Evolutionary conservation across 164 flowering plant genomes (phyloP), one percentile per base, ranked within the genome.

Genomic region (Akebia trifoliata): DNA sequence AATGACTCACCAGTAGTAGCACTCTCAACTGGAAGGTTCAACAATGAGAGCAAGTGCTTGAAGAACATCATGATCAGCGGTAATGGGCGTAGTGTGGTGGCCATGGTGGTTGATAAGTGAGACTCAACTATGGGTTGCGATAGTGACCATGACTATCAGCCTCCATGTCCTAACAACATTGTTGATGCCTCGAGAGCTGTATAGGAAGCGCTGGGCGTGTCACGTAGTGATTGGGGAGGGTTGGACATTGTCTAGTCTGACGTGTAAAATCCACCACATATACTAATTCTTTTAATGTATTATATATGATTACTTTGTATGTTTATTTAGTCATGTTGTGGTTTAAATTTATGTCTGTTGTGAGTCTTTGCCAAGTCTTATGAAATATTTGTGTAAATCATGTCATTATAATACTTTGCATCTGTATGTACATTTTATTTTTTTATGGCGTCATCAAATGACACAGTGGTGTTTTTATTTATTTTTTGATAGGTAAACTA

Each of bases 71-170:
- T 34, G 15, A 68, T 71, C 11, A 46, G 18, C 39, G 73, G 42
- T 11, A 69, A 72, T 49, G 70, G 67, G 35, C 48, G 39, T 7
- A 71, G 66, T 11, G 66, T 61, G 5, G 47, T n/a, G 24, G 73
- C 73, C 2, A 64, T 31, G 73, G 74, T 66, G 29, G 71, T 71
- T 3, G 74, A 71, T 40, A 71, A 71, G 60, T 71, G 75, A 47
- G 75, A 71, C 50, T 71, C 69, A 1, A 63, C 68, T 0, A 40
- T 52, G 62, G 75, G 71, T 7, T 67, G 75, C 49, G 71, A 63
- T 30, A 29, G 5, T 6, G 61, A 54, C 17, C 66, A 70, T 52
- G 74, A 70, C 39, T 64, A 57, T 52, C 62, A 57, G 57, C 68
- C 68, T 3, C 65, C 69, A 12, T 66, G 64, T 30, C 56, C 50